Evolutionary conservation across 2,329 filamentous ascomycete genomes (phyloP), one percentile per base, ranked within the genome.

Genomic region (Cercospora beticola): DNA sequence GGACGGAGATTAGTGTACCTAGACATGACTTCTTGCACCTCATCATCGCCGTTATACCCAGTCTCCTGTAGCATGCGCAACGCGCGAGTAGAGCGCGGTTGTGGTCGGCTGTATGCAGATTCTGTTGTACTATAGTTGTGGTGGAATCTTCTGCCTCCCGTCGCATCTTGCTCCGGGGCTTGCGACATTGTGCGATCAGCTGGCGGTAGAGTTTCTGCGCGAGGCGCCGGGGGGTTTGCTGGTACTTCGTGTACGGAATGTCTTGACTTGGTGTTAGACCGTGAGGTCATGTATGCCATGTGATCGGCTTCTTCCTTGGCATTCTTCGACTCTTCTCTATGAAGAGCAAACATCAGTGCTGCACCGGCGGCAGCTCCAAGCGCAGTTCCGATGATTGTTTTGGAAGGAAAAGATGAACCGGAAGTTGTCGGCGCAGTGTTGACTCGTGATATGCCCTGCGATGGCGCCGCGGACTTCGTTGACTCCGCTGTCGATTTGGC

Each of bases 331-430:
- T 91, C 89, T 68, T 85, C 84, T 72, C 86, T 88, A 71, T 88
- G 85, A 82, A 93, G 89, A 23, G 88, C 89, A 79, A 95, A 97
- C 9, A 92, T 90, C 49, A 92, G 83, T 9, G 90, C 91, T 40
- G 90, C 91, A 46, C 91, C 91, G 18, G 92, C 92, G 16, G 92
- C 92, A 33, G 91, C 92, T 54, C 92, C 92, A 60, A 97, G 84
- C 10, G 96, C 83, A 7, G 91, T 90, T 7, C 92, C 91, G 57
- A 95, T 85, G 23, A 80, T 46, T 16, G 72, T 69, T 65, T 77
- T 76, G 28, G 64, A 63, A 12, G 72, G 70, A 26, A 75, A 71
- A 26, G 70, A 67, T 14, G 49, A 30, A 7, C 49, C 23, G 23
- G 67, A 64, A 10, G 64, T 65, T 6, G 67, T 66, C 4, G 74